Percentiles rank a stretch among this genome's conserved stretches.
phyloP scores from a whole-genome alignment of 805 yeast species.

The Saccharomycopsis sp. region DNA sequence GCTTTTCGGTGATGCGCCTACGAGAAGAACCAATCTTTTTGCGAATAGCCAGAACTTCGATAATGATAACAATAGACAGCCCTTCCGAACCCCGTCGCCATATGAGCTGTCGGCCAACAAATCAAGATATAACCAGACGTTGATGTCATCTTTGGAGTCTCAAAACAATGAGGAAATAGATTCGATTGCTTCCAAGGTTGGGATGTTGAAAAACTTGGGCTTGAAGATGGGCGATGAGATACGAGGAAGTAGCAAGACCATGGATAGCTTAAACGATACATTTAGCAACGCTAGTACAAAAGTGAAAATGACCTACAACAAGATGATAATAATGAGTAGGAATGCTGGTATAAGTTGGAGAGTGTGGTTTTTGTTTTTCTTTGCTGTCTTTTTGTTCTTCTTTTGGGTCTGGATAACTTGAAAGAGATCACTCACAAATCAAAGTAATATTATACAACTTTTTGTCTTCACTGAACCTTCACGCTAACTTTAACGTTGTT shows the following conservation, averaged over 20 bases:
- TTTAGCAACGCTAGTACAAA: conserved; percentile 23
- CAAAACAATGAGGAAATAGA: conserved; percentile 32
- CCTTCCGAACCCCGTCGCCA: conserved; percentile 27
- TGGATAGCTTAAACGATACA: conserved; percentile 16
- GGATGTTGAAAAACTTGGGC: conserved; percentile 28
- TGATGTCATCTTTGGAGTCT: conserved; percentile 31
- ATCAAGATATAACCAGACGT: conserved; percentile 30
- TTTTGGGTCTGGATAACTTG: conserved; percentile 25
- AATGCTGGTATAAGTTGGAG: conserved; percentile 32
- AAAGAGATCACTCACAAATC: too few relatives aligned
- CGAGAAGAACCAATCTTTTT: conserved; percentile 16
- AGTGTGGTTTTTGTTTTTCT: conserved; percentile 30
- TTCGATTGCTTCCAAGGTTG: conserved; percentile 29
- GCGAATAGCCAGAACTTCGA: conserved; percentile 3
- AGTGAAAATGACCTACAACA: conserved; percentile 28
- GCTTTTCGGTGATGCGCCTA: conserved; percentile 17
- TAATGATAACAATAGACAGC: conserved; percentile 2
- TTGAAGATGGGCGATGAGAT: conserved; percentile 34
- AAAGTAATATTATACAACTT: too few relatives aligned
- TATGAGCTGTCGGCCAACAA: conserved; percentile 24
- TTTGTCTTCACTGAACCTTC: too few relatives aligned
- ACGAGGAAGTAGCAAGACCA: conserved; percentile 18
- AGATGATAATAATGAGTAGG: conserved; percentile 31
- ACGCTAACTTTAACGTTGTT: too few relatives aligned
- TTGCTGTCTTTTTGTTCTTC: conserved; percentile 28